phyloP scores from a whole-genome alignment of 2,329 filamentous ascomycete genomes.

The Fusarium devonianum region DNA sequence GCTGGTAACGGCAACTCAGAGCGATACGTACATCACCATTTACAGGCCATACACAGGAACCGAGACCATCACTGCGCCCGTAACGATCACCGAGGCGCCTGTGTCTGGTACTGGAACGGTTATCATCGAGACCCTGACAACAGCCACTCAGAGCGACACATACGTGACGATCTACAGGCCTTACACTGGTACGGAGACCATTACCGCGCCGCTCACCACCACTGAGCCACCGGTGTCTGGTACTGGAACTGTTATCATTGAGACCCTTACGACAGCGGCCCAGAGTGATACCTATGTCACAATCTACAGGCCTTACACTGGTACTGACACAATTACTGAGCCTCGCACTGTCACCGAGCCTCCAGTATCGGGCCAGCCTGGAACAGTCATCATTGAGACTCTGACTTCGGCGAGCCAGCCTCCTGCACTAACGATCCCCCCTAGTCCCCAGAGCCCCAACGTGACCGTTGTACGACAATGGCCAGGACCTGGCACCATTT shows the following conservation, averaged over 20 bases:
- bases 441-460: neutral
- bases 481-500: neutral
- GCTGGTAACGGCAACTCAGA: no score
- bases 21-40: no score
- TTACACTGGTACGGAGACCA: neutral
- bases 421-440: neutral
- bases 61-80: neutral
- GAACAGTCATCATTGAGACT: neutral
- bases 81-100: neutral
- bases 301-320: neutral
- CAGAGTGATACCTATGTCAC: no score
- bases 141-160: no score
- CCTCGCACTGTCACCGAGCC: neutral
- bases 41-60: neutral
- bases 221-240: neutral
- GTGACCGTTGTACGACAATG: neutral
- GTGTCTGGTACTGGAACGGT: conserved; percentile 2
- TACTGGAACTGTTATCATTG: conserved; percentile 5
- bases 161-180: no score
- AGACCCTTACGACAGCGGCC: neutral
- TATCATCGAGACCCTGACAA: conserved; percentile 2
- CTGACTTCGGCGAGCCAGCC: neutral
- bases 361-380: neutral
- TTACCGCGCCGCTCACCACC: neutral
- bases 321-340: neutral